Evolutionary conservation across 225 moss, liverwort and hornwort genomes (phyloP).

Genomic region (Pseudoscleropodium purum): DNA sequence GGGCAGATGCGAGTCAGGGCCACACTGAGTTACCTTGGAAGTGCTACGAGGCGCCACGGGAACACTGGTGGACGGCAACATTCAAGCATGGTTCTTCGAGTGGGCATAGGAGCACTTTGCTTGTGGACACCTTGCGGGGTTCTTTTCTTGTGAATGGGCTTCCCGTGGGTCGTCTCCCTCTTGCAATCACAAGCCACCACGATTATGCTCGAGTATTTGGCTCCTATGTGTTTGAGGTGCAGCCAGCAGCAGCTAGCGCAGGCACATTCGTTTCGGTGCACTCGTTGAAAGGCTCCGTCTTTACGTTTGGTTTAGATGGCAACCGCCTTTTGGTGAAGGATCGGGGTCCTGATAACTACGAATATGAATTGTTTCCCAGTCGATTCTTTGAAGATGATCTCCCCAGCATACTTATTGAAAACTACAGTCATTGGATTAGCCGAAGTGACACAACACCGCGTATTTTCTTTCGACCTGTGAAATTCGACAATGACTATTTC

Average conservation of each 20-base stretch:
- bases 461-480: slow-evolving; percentile 2
- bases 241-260: neutral
- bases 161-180: slow-evolving; percentile 10
- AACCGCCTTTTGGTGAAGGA: slow-evolving; percentile 2
- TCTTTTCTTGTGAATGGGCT: neutral
- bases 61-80: neutral
- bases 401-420: neutral
- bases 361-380: neutral
- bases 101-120: neutral
- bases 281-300: neutral
- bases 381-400: neutral
- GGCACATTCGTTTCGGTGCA: neutral
- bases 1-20: slow-evolving; percentile 7
- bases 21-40: neutral
- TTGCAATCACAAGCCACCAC: neutral
- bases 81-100: neutral
- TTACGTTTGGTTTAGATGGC: neutral
- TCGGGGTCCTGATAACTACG: neutral
- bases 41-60: neutral
- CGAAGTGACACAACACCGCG: neutral
- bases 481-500: neutral
- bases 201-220: slow-evolving; percentile 10
- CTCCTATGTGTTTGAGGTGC: slow-evolving; percentile 13
- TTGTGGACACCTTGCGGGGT: slow-evolving; percentile 1
- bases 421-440: neutral